Conservation (phyloP, 2,329 filamentous ascomycete genomes). For the Cordyceps farinosa region DNA sequence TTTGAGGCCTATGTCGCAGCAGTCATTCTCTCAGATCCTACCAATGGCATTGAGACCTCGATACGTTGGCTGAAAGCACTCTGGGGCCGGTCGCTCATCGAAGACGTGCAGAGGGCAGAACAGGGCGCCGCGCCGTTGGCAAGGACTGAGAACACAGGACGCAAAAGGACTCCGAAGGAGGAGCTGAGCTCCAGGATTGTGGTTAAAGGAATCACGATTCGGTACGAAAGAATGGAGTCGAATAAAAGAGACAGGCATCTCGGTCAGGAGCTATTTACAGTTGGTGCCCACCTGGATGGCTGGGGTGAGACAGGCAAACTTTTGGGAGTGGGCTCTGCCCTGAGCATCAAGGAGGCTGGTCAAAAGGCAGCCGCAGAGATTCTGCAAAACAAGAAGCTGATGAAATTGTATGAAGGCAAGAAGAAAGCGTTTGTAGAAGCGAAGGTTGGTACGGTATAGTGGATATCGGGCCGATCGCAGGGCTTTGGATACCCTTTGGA, state of each 20-base stretch:
- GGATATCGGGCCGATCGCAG: neutral
- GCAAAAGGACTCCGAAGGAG: constrained; percentile 28
- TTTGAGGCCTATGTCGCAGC: constrained; percentile 90
- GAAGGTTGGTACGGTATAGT: neutral
- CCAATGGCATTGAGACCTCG: constrained; percentile 57
- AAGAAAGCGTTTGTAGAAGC: constrained; percentile 43
- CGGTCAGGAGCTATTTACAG: constrained; percentile 55
- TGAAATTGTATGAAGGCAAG: constrained; percentile 46
- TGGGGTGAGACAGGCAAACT: constrained; percentile 63
- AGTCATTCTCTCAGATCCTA: constrained; percentile 64
- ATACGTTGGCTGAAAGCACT: constrained; percentile 70
- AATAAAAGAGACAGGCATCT: constrained; percentile 52
- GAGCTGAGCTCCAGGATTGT: constrained; percentile 41
- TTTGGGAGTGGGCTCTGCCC: constrained; percentile 60
- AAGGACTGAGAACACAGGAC: constrained; percentile 15
- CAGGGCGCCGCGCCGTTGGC: constrained; percentile 22
- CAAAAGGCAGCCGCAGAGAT: constrained; percentile 62
- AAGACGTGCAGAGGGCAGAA: constrained; percentile 46
- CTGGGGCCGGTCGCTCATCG: constrained; percentile 64
- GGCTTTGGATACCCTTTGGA: neutral
- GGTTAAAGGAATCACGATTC: constrained; percentile 54
- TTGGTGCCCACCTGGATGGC: constrained; percentile 63
- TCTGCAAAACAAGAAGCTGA: constrained; percentile 63
- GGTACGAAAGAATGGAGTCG: constrained; percentile 54
- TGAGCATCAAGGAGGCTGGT: constrained; percentile 67